A percentile compares a stretch with the other conserved stretches of the same genome.
These are phyloP conservation scores for Podila horticola DNA, from an alignment of 192 early-diverging fungal genomes.

Conservation along the genomic window DNA sequence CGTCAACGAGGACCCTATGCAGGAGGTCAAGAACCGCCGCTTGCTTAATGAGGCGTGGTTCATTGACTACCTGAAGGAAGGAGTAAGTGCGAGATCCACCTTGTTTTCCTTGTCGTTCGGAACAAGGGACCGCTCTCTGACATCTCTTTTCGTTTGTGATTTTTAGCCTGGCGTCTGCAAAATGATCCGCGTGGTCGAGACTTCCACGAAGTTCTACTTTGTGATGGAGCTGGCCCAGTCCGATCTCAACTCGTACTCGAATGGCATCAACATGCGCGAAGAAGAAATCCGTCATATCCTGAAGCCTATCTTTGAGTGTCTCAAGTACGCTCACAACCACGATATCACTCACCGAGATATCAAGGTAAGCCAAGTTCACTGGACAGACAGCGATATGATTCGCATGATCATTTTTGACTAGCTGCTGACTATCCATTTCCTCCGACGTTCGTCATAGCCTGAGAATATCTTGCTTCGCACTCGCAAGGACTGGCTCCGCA, in stretches of 20 bases:
- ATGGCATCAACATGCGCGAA: constrained; percentile 50
- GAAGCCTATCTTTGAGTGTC: constrained; percentile 48
- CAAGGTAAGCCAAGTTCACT: constrained; percentile 22
- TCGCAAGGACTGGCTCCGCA: constrained; percentile 31
- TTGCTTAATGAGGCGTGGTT: constrained; percentile 49
- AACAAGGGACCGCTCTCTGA: too few relatives aligned
- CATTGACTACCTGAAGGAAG: constrained; percentile 47
- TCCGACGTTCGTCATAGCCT: constrained; percentile 15
- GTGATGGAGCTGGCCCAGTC: constrained; percentile 51
- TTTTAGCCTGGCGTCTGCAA: constrained; percentile 47
- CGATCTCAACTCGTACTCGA: constrained; percentile 49
- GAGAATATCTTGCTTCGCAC: constrained; percentile 43
- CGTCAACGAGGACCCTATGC: constrained; percentile 42
- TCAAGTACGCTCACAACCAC: constrained; percentile 45
- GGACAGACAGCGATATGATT: neutral
- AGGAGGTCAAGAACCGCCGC: constrained; percentile 45
- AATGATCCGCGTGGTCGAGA: constrained; percentile 42
- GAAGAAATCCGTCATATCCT: constrained; percentile 49
- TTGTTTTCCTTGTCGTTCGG: neutral
- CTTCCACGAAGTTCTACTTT: constrained; percentile 47
- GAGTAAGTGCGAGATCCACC: constrained; percentile 15
- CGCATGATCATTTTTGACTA: neutral
- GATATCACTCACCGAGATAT: constrained; percentile 50
- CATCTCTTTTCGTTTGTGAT: neutral
- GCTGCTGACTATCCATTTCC: neutral